Percentiles rank a stretch among this genome's conserved stretches.
Evolutionary conservation across 148 eudicot genomes (phyloP).

Genomic region (Nepenthes gracilis): DNA sequence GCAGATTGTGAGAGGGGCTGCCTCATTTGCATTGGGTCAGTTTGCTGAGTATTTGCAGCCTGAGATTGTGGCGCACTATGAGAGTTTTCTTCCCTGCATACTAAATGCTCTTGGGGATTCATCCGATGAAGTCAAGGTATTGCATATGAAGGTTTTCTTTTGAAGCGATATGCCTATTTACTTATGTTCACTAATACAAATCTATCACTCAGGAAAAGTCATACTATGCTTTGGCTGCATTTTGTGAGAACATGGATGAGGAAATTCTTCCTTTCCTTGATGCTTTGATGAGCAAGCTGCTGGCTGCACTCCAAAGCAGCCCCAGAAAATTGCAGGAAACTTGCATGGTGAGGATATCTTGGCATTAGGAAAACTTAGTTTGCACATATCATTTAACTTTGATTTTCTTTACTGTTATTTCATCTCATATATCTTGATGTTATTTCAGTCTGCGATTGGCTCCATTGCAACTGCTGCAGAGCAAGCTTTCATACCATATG

Average conservation of each 20-base stretch:
- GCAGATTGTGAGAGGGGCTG: conserved; percentile 95
- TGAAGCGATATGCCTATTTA: conserved; percentile 1
- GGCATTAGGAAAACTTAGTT: neutral
- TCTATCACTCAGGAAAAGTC: conserved; percentile 71
- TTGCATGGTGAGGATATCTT: conserved; percentile 64
- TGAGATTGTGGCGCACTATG: conserved; percentile 81
- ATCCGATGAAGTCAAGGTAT: conserved; percentile 96
- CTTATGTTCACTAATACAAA: conserved; percentile 7
- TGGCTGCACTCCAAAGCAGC: conserved; percentile 69
- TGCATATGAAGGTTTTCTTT: neutral
- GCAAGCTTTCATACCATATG: conserved; percentile 85
- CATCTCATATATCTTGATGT: conserved; percentile 4
- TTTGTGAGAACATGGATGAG: conserved; percentile 91
- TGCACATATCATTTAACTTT: neutral
- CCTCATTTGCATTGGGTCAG: conserved; percentile 91
- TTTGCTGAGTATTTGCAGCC: conserved; percentile 97
- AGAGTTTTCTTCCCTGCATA: conserved; percentile 83
- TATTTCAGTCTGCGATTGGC: conserved; percentile 83
- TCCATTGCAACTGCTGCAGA: conserved; percentile 97
- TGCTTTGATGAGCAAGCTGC: conserved; percentile 79
- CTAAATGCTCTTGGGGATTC: conserved; percentile 71
- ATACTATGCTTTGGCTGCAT: conserved; percentile 93
- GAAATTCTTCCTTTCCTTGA: conserved; percentile 90
- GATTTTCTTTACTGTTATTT: conserved; percentile 3
- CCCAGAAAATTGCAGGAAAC: conserved; percentile 89